Conservation (phyloP, 805 yeast genomes). For the Zygosaccharomyces pseudorouxii region DNA sequence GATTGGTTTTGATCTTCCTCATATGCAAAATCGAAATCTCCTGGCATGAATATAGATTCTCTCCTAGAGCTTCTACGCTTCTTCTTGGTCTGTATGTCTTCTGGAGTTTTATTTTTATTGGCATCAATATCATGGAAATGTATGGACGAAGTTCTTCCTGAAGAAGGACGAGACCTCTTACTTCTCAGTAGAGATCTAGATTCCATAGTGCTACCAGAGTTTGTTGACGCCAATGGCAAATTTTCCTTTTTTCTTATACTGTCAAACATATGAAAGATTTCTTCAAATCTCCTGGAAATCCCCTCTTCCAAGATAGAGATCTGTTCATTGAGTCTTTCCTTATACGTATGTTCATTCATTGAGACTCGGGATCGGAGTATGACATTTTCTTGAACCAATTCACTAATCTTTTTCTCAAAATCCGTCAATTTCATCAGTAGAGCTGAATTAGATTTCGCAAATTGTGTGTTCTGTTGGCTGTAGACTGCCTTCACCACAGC, state of each 20-base stretch:
- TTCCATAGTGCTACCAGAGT: neutral
- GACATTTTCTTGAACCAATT: slow-evolving; percentile 48
- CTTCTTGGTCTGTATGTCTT: slow-evolving; percentile 25
- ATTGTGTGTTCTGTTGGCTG: slow-evolving; percentile 44
- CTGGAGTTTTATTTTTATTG: slow-evolving; percentile 18
- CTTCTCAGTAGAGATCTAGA: slow-evolving; percentile 10
- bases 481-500: slow-evolving; percentile 25
- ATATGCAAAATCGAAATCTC: slow-evolving; percentile 29
- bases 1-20: slow-evolving; percentile 8
- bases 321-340: slow-evolving; percentile 37
- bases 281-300: slow-evolving; percentile 41
- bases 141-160: slow-evolving; percentile 10
- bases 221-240: slow-evolving; percentile 18
- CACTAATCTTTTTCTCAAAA: slow-evolving; percentile 48
- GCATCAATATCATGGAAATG: slow-evolving; percentile 8
- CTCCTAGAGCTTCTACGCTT: slow-evolving; percentile 40
- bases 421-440: slow-evolving; percentile 48
- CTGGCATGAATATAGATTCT: slow-evolving; percentile 38
- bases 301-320: slow-evolving; percentile 40
- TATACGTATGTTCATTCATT: slow-evolving; percentile 27
- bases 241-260: slow-evolving; percentile 42
- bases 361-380: slow-evolving; percentile 38
- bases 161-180: slow-evolving; percentile 1
- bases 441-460: slow-evolving; percentile 55
- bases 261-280: slow-evolving; percentile 41